Conservation (phyloP, 495 filamentous ascomycete genomes). For the Parathielavia appendiculata region DNA sequence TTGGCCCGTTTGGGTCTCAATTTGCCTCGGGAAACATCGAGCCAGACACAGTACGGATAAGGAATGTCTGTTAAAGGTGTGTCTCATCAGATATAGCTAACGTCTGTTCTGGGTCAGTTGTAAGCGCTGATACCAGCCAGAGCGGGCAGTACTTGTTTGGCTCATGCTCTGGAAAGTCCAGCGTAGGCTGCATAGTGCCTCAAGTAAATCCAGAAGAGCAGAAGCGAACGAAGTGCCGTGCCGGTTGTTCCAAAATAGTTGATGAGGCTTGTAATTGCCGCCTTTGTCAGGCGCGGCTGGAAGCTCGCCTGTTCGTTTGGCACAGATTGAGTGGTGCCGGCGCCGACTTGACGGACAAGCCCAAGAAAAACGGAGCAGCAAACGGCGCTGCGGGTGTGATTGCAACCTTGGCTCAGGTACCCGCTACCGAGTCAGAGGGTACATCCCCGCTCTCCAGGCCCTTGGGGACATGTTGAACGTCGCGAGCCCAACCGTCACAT, state of each 20-base stretch:
- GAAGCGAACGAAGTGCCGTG: slow-evolving; percentile 14
- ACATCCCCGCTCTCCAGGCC: background rate
- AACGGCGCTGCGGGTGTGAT: slow-evolving; percentile 13
- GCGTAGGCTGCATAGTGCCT: background rate
- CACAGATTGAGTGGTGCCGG: background rate
- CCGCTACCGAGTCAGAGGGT: slow-evolving; percentile 12
- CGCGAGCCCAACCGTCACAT: background rate
- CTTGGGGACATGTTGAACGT: background rate
- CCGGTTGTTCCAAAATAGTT: background rate
- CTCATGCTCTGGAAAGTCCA: background rate
- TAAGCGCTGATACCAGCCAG: background rate
- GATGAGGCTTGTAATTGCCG: slow-evolving; percentile 11
- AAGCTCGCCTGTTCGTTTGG: background rate
- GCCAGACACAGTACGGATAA: background rate
- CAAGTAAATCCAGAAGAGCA: background rate
- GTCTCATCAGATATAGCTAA: background rate
- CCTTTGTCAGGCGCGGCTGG: background rate
- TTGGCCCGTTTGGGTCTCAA: slow-evolving; percentile 8
- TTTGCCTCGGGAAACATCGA: background rate
- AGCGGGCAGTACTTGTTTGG: slow-evolving; percentile 4
- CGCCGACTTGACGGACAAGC: background rate
- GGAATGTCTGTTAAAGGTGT: background rate
- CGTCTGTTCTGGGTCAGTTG: background rate
- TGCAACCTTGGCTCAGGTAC: slow-evolving; percentile 14
- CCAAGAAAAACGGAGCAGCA: slow-evolving; percentile 8